Evolutionary conservation across 2,329 filamentous ascomycete genomes (phyloP).

Genomic region (Coniella lustricola): DNA sequence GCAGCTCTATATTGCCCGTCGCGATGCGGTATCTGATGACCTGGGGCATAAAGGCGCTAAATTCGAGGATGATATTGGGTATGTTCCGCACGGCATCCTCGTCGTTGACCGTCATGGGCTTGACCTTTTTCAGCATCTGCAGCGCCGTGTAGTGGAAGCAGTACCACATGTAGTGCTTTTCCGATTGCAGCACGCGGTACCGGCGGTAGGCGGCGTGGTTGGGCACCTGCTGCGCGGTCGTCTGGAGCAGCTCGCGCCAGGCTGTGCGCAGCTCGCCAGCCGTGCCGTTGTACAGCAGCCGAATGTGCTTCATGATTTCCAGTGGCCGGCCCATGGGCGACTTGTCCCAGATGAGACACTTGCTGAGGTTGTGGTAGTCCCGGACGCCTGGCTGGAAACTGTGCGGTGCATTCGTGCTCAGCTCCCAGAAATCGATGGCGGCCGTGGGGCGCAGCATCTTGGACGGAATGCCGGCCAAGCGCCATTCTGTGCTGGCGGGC

Average conservation of each 20-base stretch:
- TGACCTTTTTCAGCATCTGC: conserved; percentile 18
- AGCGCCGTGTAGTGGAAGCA: conserved; percentile 24
- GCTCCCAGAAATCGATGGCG: conserved; percentile 48
- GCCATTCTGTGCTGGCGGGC: conserved; percentile 31
- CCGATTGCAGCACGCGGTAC: conserved; percentile 22
- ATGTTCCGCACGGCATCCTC: conserved; percentile 23
- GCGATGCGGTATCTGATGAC: conserved; percentile 28
- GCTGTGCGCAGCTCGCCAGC: conserved; percentile 20
- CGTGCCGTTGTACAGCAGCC: conserved; percentile 22
- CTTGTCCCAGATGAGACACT: conserved; percentile 27
- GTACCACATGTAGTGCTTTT: conserved; percentile 27
- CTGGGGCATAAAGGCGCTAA: conserved; percentile 37
- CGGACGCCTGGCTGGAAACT: conserved; percentile 48
- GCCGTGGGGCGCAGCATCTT: conserved; percentile 33
- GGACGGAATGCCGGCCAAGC: conserved; percentile 22
- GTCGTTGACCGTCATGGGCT: conserved; percentile 12
- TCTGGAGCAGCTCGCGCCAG: conserved; percentile 17
- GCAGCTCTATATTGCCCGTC: conserved; percentile 30
- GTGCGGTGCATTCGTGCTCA: conserved; percentile 53
- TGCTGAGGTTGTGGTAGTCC: conserved; percentile 43
- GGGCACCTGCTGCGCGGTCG: conserved; percentile 20
- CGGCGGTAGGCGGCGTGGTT: conserved; percentile 13
- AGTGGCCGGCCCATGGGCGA: conserved; percentile 16
- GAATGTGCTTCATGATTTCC: conserved; percentile 23
- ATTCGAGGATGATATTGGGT: conserved; percentile 40